phyloP scores from a whole-genome alignment of 2,329 filamentous ascomycete genomes.

The Penicillium sp. region DNA sequence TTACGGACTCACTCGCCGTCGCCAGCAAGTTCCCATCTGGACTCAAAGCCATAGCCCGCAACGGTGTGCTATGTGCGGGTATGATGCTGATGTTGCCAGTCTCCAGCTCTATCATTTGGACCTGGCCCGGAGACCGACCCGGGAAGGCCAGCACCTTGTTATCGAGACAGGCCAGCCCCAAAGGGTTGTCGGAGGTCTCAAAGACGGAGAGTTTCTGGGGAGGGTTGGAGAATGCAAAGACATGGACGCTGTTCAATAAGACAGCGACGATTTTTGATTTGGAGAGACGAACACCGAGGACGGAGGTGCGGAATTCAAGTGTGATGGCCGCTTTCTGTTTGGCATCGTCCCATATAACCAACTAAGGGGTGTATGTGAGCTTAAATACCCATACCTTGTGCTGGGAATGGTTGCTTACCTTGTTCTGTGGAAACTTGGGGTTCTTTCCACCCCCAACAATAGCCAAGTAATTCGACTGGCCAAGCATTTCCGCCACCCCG shows the following conservation, averaged over 20 bases:
- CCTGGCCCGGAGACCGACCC: slow-evolving; percentile 80
- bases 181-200: slow-evolving; percentile 80
- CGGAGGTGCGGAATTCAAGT: slow-evolving; percentile 74
- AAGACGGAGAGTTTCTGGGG: slow-evolving; percentile 71
- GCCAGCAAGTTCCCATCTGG: slow-evolving; percentile 77
- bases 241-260: slow-evolving; percentile 74
- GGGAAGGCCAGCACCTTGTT: slow-evolving; percentile 76
- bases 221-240: slow-evolving; percentile 75
- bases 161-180: slow-evolving; percentile 76
- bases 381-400: background rate
- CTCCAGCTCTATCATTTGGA: slow-evolving; percentile 77
- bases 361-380: slow-evolving; percentile 29
- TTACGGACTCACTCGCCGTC: slow-evolving; percentile 79
- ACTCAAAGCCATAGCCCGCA: slow-evolving; percentile 78
- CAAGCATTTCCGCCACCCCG: slow-evolving; percentile 81
- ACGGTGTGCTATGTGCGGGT: slow-evolving; percentile 76
- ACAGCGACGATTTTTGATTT: slow-evolving; percentile 75
- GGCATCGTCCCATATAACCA: slow-evolving; percentile 88
- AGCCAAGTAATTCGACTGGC: slow-evolving; percentile 80
- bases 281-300: slow-evolving; percentile 76
- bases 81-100: slow-evolving; percentile 88
- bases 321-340: slow-evolving; percentile 72
- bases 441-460: slow-evolving; percentile 83
- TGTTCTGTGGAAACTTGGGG: slow-evolving; percentile 84
- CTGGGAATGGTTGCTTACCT: slow-evolving; percentile 50